These are phyloP conservation scores for Solanum infundibuliforme DNA, from an alignment of 257 asterid genomes.

Conservation along the genomic window DNA sequence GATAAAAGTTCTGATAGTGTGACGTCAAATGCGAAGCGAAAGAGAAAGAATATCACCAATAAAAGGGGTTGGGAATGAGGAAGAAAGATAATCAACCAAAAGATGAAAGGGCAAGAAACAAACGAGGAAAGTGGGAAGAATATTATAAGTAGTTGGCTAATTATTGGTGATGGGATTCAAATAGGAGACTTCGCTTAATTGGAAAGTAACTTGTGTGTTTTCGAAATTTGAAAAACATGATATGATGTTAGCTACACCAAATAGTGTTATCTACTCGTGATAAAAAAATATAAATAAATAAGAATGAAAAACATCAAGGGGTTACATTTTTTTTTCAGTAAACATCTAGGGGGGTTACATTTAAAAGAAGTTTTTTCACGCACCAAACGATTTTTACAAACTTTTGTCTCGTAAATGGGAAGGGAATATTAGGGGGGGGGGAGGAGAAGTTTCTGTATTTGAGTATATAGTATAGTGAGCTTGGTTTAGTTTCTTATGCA, in stretches of 20 bases:
- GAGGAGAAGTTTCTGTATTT: background rate
- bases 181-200: background rate
- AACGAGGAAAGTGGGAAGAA: background rate
- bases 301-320: background rate
- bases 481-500: background rate
- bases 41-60: background rate
- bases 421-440: background rate
- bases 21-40: background rate
- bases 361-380: background rate
- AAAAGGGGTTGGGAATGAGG: background rate
- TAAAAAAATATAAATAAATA: background rate
- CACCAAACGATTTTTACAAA: background rate
- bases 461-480: background rate
- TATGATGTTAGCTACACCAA: background rate
- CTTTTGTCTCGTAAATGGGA: background rate
- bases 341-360: background rate
- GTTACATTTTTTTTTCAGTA: background rate
- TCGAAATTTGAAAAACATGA: background rate
- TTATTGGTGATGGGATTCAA: background rate
- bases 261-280: background rate
- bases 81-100: background rate
- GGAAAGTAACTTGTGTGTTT: background rate
- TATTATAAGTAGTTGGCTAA: background rate
- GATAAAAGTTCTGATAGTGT: background rate
- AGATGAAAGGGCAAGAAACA: background rate